Percentiles rank a stretch among this genome's conserved stretches.
These are phyloP conservation scores for Phoenix roebelenii DNA, from an alignment of 176 grass and related monocot species.

Conservation along the genomic window DNA sequence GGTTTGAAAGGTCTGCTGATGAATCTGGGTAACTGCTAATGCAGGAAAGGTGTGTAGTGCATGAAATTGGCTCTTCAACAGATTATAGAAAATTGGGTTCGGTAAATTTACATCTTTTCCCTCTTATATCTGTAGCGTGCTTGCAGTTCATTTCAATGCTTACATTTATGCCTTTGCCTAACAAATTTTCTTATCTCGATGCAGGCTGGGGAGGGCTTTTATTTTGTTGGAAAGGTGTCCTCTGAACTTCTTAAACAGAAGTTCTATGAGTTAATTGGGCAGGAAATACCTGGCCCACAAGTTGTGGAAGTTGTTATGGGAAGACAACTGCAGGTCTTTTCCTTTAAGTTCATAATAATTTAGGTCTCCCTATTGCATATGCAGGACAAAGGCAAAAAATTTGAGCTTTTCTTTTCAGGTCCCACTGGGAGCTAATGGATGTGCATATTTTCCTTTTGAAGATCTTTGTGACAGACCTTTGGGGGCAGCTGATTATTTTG, in stretches of 20 bases:
- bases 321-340: conserved; percentile 62
- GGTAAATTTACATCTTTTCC: conserved; percentile 40
- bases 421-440: conserved; percentile 75
- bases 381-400: too few relatives aligned
- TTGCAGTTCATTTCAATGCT: too few relatives aligned
- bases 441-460: conserved; percentile 87
- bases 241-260: conserved; percentile 63
- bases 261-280: conserved; percentile 57
- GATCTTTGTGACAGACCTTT: conserved; percentile 89
- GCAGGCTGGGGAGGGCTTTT: conserved; percentile 88
- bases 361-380: too few relatives aligned
- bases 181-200: not conserved
- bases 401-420: conserved; percentile 29
- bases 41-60: conserved; percentile 68
- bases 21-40: conserved; percentile 17
- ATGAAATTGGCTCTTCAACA: conserved; percentile 72
- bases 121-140: too few relatives aligned
- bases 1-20: not conserved
- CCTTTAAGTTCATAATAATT: too few relatives aligned
- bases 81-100: conserved; percentile 87
- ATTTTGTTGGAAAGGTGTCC: conserved; percentile 52
- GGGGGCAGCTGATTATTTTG: conserved; percentile 91
- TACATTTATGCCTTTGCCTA: too few relatives aligned
- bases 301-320: conserved; percentile 91
- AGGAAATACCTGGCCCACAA: conserved; percentile 52